These are phyloP conservation scores for Nakazawaea populi DNA, from an alignment of 805 yeast species.

Conservation along the genomic window DNA sequence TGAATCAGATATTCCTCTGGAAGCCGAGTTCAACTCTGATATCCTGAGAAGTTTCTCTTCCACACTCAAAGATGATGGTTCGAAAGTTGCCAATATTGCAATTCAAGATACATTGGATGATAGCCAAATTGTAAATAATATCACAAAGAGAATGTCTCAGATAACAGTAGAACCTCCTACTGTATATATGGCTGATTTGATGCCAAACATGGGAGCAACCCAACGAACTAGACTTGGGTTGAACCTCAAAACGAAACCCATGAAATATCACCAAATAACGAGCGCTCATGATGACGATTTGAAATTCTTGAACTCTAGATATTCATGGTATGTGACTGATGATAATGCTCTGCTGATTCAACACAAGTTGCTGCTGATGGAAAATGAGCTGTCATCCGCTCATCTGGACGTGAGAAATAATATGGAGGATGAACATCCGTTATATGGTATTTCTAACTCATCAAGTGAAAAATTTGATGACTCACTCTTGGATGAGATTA, in stretches of 20 bases:
- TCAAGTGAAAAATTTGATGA: constrained; percentile 14
- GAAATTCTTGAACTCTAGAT: constrained; percentile 15
- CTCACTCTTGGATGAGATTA: constrained; percentile 28
- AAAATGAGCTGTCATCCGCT: neutral
- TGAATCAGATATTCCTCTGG: neutral
- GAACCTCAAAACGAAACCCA: constrained; percentile 1
- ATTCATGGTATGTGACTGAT: constrained; percentile 25
- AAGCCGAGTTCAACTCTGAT: neutral
- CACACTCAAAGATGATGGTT: neutral
- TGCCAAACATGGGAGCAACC: constrained; percentile 2
- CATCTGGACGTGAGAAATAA: neutral
- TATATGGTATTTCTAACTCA: neutral
- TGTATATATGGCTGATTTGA: neutral
- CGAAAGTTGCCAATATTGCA: neutral
- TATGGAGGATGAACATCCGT: neutral
- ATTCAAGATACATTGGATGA: neutral
- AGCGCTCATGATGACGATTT: constrained; percentile 15
- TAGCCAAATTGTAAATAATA: neutral
- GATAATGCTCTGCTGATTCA: constrained; percentile 10
- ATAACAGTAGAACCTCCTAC: constrained; percentile 1
- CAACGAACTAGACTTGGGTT: constrained; percentile 1
- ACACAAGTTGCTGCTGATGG: neutral
- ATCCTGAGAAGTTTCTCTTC: neutral
- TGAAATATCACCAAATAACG: constrained; percentile 18
- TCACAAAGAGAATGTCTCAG: constrained; percentile 8